These are phyloP conservation scores for Fusarium sacchari DNA, from an alignment of 2,329 filamentous ascomycete species.

Conservation along the genomic window DNA sequence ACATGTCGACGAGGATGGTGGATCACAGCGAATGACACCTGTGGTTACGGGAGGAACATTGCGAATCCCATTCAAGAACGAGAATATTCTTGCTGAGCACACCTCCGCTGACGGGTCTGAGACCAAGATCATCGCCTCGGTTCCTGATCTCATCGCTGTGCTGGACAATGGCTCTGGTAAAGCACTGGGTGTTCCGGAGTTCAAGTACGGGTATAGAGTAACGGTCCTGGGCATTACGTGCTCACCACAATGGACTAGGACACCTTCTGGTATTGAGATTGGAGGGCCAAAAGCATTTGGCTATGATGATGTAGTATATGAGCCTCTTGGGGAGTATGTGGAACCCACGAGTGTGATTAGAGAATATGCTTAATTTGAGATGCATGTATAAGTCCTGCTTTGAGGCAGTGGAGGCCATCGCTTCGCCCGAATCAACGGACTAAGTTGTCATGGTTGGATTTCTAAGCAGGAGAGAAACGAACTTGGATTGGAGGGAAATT, in stretches of 20 bases:
- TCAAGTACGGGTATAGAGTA: conserved; percentile 16
- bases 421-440: too few species aligned
- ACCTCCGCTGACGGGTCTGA: not conserved
- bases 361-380: not conserved
- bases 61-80: not conserved
- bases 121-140: not conserved
- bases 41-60: not conserved
- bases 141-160: conserved; percentile 23
- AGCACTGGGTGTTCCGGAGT: conserved; percentile 25
- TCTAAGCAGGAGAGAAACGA: too few species aligned
- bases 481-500: too few species aligned
- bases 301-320: not conserved
- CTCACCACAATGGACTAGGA: conserved; percentile 13
- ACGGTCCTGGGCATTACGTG: conserved; percentile 13
- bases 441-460: too few species aligned
- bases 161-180: conserved; percentile 11
- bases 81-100: not conserved
- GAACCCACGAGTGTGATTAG: not conserved
- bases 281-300: not conserved
- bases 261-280: not conserved
- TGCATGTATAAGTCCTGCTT: not conserved
- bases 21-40: not conserved
- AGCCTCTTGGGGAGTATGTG: not conserved
- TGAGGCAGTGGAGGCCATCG: too few species aligned
- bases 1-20: not conserved